These are phyloP conservation scores for Xylaria longipes DNA, from an alignment of 495 filamentous ascomycete genomes.

Conservation along the genomic window DNA sequence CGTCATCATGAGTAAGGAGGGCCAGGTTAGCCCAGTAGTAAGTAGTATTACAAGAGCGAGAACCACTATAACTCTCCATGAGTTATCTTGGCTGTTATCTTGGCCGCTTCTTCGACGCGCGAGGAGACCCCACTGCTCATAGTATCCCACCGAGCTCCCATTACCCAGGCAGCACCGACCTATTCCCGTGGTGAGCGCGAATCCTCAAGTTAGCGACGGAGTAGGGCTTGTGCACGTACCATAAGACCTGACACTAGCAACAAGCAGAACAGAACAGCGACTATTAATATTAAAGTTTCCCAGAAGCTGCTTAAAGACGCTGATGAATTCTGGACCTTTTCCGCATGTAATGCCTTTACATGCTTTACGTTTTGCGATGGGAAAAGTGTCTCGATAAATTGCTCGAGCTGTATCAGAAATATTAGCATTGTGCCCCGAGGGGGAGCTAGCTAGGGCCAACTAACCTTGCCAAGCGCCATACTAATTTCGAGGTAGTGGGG, in stretches of 20 bases:
- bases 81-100: conserved; percentile 31
- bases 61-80: conserved; percentile 52
- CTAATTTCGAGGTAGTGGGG: conserved; percentile 95
- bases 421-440: neutral
- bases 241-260: conserved; percentile 50
- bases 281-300: conserved; percentile 46
- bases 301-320: conserved; percentile 36
- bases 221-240: conserved; percentile 42
- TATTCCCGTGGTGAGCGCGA: conserved; percentile 41
- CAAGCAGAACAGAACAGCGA: conserved; percentile 42
- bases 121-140: conserved; percentile 41
- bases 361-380: conserved; percentile 66
- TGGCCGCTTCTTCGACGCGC: conserved; percentile 35
- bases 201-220: neutral
- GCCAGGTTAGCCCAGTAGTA: neutral
- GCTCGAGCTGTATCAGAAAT: conserved; percentile 73
- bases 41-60: conserved; percentile 3
- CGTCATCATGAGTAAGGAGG: conserved; percentile 21
- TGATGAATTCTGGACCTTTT: conserved; percentile 33
- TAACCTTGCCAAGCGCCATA: conserved; percentile 84
- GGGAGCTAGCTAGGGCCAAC: conserved; percentile 28
- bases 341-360: conserved; percentile 42
- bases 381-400: conserved; percentile 96
- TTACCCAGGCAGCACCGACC: conserved; percentile 69
- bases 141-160: conserved; percentile 67